Evolutionary conservation across 345 rosid species (phyloP).

Genomic region (Trapa bicornis): DNA sequence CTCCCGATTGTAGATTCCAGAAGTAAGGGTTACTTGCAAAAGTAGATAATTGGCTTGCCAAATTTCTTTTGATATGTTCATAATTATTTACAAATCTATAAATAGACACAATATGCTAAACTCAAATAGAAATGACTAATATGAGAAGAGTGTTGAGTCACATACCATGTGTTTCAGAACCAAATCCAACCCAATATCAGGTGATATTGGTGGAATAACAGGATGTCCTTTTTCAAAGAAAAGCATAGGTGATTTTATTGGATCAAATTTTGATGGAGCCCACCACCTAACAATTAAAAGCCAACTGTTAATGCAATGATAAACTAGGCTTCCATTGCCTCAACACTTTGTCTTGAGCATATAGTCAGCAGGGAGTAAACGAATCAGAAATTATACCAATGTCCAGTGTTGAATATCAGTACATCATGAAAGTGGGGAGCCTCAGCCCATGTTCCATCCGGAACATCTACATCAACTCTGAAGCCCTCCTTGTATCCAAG

Average conservation of each 20-base stretch:
- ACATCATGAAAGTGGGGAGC: conserved; percentile 73
- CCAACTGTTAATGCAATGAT: conserved; percentile 1
- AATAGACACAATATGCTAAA: not conserved
- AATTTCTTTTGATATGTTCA: not conserved
- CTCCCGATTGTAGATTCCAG: not conserved
- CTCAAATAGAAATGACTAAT: not conserved
- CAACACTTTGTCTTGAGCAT: not conserved
- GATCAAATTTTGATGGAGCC: conserved; percentile 91
- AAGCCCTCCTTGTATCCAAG: conserved; percentile 84
- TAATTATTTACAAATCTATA: not conserved
- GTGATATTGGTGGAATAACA: conserved; percentile 52
- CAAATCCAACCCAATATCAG: conserved; percentile 56
- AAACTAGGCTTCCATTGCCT: not conserved
- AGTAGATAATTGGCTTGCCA: not conserved
- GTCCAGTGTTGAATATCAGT: conserved; percentile 75
- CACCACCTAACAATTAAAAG: conserved; percentile 61
- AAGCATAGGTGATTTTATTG: conserved; percentile 75
- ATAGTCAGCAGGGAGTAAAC: not conserved
- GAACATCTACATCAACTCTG: conserved; percentile 82
- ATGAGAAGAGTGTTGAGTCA: not conserved
- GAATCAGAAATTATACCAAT: conserved; percentile 39
- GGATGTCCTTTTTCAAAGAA: conserved; percentile 70
- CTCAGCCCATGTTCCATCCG: conserved; percentile 69
- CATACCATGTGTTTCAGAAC: conserved; percentile 68
- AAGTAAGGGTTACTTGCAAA: not conserved